Evolutionary conservation across 441 rosid genomes (phyloP).

Genomic region (Eutrema salsugineum): DNA sequence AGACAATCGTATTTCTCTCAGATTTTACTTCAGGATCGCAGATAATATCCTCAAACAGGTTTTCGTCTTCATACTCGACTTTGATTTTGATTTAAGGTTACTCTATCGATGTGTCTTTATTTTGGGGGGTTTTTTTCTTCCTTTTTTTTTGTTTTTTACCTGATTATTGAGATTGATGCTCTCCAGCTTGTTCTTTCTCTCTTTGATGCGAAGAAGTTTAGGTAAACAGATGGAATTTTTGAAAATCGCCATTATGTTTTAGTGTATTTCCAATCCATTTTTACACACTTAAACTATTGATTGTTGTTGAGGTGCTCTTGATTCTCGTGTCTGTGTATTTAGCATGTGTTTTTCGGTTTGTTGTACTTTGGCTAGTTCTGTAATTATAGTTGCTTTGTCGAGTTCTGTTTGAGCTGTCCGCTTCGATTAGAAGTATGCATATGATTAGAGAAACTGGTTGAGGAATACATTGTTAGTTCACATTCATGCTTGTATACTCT

Average conservation of each 20-base stretch:
- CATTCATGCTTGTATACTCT: neutral
- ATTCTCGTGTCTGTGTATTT: neutral
- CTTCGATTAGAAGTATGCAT: neutral
- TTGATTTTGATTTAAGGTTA: constrained; percentile 6
- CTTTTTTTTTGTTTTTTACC: neutral
- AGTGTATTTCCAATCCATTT: neutral
- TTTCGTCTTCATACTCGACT: neutral
- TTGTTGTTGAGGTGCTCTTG: neutral
- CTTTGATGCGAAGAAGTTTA: neutral
- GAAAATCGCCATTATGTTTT: neutral
- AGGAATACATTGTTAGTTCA: neutral
- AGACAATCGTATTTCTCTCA: constrained; percentile 77
- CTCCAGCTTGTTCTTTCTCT: neutral
- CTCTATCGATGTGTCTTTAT: neutral
- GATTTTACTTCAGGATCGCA: constrained; percentile 77
- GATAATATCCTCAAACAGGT: constrained; percentile 94
- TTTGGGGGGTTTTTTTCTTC: neutral
- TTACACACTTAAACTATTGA: neutral
- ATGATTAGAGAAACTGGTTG: neutral
- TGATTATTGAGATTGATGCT: neutral
- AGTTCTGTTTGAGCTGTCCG: neutral
- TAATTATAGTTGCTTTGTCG: neutral
- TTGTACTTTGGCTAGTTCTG: neutral
- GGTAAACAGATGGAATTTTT: neutral
- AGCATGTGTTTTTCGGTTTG: neutral